Conservation (phyloP, 2,329 filamentous ascomycete species). For the Aureobasidium mangrovei region DNA sequence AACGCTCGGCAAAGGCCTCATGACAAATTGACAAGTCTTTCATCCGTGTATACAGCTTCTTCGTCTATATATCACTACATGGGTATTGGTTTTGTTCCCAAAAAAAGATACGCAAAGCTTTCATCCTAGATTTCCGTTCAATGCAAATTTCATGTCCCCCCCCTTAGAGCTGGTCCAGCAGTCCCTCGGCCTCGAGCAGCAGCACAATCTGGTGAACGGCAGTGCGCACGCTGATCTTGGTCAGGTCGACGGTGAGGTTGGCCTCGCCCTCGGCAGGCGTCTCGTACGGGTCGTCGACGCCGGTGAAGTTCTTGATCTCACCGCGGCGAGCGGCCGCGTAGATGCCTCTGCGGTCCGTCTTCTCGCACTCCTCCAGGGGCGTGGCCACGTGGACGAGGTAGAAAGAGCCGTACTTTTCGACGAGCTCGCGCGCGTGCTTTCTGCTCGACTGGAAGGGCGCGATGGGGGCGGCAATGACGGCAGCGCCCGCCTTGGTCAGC, state of each 20-base stretch:
- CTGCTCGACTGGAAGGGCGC: slow-evolving; percentile 80
- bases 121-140: neutral
- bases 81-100: neutral
- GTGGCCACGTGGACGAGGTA: slow-evolving; percentile 94
- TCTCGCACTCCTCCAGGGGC: slow-evolving; percentile 83
- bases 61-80: slow-evolving; percentile 5
- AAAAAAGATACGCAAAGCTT: neutral
- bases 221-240: slow-evolving; percentile 80
- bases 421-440: slow-evolving; percentile 67
- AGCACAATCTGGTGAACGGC: slow-evolving; percentile 96
- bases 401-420: slow-evolving; percentile 84
- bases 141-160: neutral
- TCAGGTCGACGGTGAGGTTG: slow-evolving; percentile 73
- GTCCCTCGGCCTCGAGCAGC: slow-evolving; percentile 78
- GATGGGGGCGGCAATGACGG: slow-evolving; percentile 93
- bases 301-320: slow-evolving; percentile 96
- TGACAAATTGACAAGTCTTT: slow-evolving; percentile 8
- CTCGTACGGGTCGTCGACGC: slow-evolving; percentile 97
- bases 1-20: slow-evolving; percentile 14
- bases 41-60: slow-evolving; percentile 5
- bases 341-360: slow-evolving; percentile 86
- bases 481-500: slow-evolving; percentile 83
- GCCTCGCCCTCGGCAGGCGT: slow-evolving; percentile 69
- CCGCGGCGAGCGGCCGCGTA: slow-evolving; percentile 76
- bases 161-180: slow-evolving; percentile 60